These are phyloP conservation scores for Codiaeum variegatum DNA, from an alignment of 441 rosid species.

Conservation along the genomic window DNA sequence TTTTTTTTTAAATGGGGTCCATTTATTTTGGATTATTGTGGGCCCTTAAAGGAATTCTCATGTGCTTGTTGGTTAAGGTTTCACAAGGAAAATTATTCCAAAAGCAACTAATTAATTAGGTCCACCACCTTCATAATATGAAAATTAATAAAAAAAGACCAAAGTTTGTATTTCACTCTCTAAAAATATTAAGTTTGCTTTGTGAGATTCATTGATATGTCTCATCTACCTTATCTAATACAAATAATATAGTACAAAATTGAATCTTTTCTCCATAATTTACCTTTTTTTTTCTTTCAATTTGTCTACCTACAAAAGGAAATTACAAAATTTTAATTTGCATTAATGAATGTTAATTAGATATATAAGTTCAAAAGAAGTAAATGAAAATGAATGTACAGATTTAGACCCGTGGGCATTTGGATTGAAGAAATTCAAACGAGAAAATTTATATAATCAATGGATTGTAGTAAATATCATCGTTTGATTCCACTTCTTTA, in stretches of 20 bases:
- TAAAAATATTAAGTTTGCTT: too few species aligned
- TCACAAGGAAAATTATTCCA: slow-evolving; percentile 17
- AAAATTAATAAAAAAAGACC: neutral
- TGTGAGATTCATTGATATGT: too few species aligned
- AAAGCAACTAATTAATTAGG: neutral
- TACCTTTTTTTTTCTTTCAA: neutral
- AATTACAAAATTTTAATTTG: neutral
- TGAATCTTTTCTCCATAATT: neutral
- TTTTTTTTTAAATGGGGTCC: neutral
- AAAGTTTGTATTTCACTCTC: too few species aligned
- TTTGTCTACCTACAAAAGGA: slow-evolving; percentile 4
- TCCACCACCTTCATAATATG: neutral
- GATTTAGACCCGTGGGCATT: too few species aligned
- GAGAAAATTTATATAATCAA: too few species aligned
- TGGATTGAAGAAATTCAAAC: too few species aligned
- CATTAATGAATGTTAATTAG: neutral
- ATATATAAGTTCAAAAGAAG: neutral
- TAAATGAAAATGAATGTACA: neutral
- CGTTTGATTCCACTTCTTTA: too few species aligned
- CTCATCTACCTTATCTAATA: neutral
- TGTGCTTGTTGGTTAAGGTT: slow-evolving; percentile 19
- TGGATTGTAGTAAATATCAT: too few species aligned
- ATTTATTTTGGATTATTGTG: slow-evolving; percentile 4
- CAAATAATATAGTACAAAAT: neutral
- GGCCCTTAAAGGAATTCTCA: slow-evolving; percentile 14